Evolutionary conservation across 805 yeast genomes (phyloP).

Genomic region (Lipomyces orientalis): DNA sequence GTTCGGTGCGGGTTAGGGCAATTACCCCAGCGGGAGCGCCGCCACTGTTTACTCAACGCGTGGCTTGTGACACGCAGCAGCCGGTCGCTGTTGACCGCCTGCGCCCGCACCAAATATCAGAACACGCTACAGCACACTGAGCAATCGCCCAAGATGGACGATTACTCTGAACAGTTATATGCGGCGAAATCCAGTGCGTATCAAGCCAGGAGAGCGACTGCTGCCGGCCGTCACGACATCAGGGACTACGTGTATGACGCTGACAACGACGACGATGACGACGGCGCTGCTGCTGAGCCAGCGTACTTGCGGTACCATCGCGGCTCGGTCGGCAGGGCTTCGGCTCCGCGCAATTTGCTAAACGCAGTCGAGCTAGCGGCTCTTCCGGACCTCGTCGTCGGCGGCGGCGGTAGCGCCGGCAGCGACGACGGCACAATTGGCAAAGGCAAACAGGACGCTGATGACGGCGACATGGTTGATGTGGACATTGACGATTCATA

Average conservation of each 20-base stretch:
- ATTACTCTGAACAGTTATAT: not conserved
- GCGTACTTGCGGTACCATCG: not conserved
- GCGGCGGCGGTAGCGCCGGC: not conserved
- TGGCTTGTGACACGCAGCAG: too few species aligned
- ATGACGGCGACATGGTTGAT: not conserved
- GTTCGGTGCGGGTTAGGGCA: too few species aligned
- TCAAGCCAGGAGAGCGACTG: not conserved
- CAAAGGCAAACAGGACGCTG: too few species aligned
- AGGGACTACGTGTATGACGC: not conserved
- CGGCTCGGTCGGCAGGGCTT: constrained; percentile 1
- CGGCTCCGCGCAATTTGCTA: not conserved
- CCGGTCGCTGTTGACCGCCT: too few species aligned
- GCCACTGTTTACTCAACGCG: too few species aligned
- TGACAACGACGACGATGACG: not conserved
- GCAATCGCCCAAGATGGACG: not conserved
- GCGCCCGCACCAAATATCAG: not conserved
- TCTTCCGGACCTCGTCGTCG: not conserved
- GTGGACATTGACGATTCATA: not conserved
- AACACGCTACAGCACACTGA: not conserved
- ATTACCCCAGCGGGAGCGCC: too few species aligned
- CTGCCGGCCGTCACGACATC: not conserved
- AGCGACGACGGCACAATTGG: not conserved
- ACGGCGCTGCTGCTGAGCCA: not conserved
- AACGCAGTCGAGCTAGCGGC: not conserved
- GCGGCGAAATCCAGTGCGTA: not conserved